Percentiles rank a stretch among this genome's conserved stretches.
These are phyloP conservation scores for sorghum (Sorghum bicolor) DNA, from an alignment of 176 grass and related monocot genomes.

Conservation along the genomic window DNA sequence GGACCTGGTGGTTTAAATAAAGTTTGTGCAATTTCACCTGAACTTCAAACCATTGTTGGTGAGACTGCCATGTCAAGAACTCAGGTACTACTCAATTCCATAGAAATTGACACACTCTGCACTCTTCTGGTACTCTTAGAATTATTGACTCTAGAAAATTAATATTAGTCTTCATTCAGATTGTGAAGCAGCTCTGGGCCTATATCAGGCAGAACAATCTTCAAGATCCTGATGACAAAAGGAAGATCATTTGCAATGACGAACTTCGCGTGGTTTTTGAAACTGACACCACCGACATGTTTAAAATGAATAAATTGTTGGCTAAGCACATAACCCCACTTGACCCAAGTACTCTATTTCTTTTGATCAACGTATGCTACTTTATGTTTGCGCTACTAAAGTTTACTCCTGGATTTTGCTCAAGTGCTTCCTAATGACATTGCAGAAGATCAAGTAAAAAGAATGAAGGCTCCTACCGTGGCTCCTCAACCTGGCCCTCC, in stretches of 20 bases:
- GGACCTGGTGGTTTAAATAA: conserved; percentile 95
- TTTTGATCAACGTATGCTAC: conserved; percentile 23
- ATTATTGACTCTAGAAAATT: conserved; percentile 18
- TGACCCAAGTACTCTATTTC: conserved; percentile 55
- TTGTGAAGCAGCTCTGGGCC: conserved; percentile 95
- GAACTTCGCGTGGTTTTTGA: conserved; percentile 86
- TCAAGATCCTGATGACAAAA: conserved; percentile 97
- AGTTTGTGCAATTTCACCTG: conserved; percentile 94
- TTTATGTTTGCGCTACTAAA: conserved; percentile 3
- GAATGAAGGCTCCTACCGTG: conserved; percentile 35
- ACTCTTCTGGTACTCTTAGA: not conserved
- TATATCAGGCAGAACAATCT: conserved; percentile 98
- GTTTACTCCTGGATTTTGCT: not conserved
- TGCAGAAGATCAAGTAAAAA: conserved; percentile 64
- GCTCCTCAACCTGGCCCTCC: conserved; percentile 37
- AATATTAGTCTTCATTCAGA: conserved; percentile 52
- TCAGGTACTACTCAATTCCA: conserved; percentile 47
- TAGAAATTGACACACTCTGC: not conserved
- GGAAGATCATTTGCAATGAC: conserved; percentile 99
- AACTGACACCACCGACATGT: conserved; percentile 97
- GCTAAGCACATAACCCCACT: conserved; percentile 94
- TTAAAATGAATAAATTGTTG: conserved; percentile 99
- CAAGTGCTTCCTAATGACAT: conserved; percentile 28
- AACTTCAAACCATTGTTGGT: conserved; percentile 93
- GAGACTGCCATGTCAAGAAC: conserved; percentile 96